Percentiles rank a stretch among this genome's conserved stretches.
These are phyloP conservation scores for Myxozyma geophila DNA, from an alignment of 805 yeast genomes.

Conservation along the genomic window DNA sequence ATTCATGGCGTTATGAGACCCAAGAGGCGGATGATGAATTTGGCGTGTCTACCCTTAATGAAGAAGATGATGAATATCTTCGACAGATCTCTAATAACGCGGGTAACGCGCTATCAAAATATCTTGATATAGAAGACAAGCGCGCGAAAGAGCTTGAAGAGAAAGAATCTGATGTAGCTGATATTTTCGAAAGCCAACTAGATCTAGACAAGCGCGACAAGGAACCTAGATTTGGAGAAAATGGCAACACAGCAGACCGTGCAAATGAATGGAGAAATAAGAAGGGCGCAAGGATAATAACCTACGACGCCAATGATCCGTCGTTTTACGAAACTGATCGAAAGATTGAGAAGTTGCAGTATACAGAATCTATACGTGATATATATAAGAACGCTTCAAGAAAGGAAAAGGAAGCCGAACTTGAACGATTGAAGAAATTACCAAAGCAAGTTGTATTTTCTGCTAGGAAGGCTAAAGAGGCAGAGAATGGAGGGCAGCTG, in stretches of 20 bases:
- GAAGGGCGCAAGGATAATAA: slow-evolving; percentile 6
- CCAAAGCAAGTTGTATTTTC: slow-evolving; percentile 27
- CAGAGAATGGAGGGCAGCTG: background rate
- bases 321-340: slow-evolving; percentile 23
- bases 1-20: slow-evolving; percentile 34
- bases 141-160: slow-evolving; percentile 9
- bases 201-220: background rate
- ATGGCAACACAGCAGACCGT: background rate
- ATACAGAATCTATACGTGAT: slow-evolving; percentile 25
- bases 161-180: slow-evolving; percentile 4
- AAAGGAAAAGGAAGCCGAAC: slow-evolving; percentile 24
- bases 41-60: background rate
- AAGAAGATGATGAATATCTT: slow-evolving; percentile 17
- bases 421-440: slow-evolving; percentile 28
- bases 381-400: slow-evolving; percentile 17
- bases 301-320: slow-evolving; percentile 26
- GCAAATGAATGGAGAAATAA: background rate
- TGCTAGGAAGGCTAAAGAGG: slow-evolving; percentile 11
- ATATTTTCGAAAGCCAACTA: slow-evolving; percentile 28
- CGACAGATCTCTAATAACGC: slow-evolving; percentile 14
- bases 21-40: slow-evolving; percentile 26
- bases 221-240: background rate
- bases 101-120: slow-evolving; percentile 25
- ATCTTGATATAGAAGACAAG: slow-evolving; percentile 16
- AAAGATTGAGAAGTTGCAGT: slow-evolving; percentile 25